Evolutionary conservation across 352 stramenopile species (phyloP), one percentile per base, ranked within the genome.

Genomic region (Globisporangium iwayamae): DNA sequence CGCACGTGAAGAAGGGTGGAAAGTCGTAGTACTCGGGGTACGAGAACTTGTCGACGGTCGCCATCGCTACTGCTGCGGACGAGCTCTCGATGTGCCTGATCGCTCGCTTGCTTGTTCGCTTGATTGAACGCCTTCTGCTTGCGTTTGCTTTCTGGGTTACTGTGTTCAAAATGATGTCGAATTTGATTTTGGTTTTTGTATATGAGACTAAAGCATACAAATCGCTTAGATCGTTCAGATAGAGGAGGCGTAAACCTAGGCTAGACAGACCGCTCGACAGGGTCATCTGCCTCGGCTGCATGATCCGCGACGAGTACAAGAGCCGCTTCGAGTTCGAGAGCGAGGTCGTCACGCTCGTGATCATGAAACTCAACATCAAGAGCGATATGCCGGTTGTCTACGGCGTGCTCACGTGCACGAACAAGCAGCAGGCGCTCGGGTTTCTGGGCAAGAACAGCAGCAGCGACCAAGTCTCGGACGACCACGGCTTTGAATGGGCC

Each of bases 241-340:
- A 2, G 1, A 28, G 25, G 25, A 28, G 22, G 22, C 22, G 25
- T 28, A 14, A 18, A 18, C n/a, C 47, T 32, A 22, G 25, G 25
- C 25, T 28, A 2, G 25, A 25, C 25, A 75, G 89, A 22, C 91
- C 86, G 13, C 86, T 98, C 18, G 96, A 99, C 74, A 94, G 91
- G 1, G n/a, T 99, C 57, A 87, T 99, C 58, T 98, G 89, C 67
- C 84, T 98, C 62, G 97, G 97, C 5, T 98, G 92, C 66, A 81
- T 97, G 53, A 78, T 96, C 62, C 98, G 98, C 48, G 96, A 96
- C 30, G 90, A 96, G 11, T 98, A 96, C 4, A 90, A 97, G 72
- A 92, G 98, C 70, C 51, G 67, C 48, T 99, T 98, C 68, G 96
- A 99, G 83, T 98, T 98, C 72, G 98, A 99, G 77, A 90, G 85